Evolutionary conservation across 306 rosid species (phyloP).

Genomic region (Rosa multiflora): DNA sequence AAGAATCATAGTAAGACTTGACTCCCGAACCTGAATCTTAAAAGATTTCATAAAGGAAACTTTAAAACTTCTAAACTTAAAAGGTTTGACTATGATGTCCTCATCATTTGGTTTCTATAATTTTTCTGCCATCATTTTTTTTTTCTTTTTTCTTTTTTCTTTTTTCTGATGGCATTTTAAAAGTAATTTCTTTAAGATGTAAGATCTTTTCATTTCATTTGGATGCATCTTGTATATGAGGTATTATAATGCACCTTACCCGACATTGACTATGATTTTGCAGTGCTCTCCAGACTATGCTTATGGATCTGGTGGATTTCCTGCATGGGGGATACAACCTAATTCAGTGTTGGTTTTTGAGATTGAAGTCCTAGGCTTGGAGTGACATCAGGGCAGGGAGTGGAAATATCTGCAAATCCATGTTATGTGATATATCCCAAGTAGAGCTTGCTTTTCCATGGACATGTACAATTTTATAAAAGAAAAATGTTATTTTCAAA

Average conservation of each 20-base stretch:
- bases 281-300: constrained; percentile 99
- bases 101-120: too few relatives aligned
- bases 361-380: constrained; percentile 67
- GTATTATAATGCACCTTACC: constrained; percentile 6
- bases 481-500: neutral
- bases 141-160: neutral
- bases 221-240: neutral
- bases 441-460: constrained; percentile 14
- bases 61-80: too few relatives aligned
- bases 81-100: neutral
- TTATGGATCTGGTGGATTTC: constrained; percentile 81
- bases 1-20: too few relatives aligned
- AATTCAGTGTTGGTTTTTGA: constrained; percentile 79
- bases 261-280: constrained; percentile 26
- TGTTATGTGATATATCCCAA: constrained; percentile 6
- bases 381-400: constrained; percentile 32
- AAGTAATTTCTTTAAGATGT: neutral
- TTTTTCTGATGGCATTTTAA: neutral
- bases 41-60: too few relatives aligned
- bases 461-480: neutral
- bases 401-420: neutral
- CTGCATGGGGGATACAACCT: constrained; percentile 91
- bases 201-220: constrained; percentile 4
- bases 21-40: too few relatives aligned
- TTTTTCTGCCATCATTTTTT: neutral